Conservation (phyloP, 208 protist genomes). For the Leptomonas pyrrhocoris region DNA sequence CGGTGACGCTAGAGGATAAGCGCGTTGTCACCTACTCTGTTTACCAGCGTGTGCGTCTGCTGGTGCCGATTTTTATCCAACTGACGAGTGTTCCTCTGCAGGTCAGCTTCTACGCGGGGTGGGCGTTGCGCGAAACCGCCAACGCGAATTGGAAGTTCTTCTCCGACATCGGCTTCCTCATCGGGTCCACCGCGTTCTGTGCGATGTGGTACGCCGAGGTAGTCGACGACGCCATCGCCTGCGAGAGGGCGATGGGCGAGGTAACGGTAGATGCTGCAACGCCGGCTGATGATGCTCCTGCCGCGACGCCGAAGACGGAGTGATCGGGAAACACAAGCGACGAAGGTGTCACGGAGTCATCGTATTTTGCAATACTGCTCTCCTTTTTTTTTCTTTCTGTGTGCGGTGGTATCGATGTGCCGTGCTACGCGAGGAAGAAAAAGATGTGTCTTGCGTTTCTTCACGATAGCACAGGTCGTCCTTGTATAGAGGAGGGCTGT, state of each 20-base stretch:
- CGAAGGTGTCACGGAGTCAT: not conserved
- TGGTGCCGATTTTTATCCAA: conserved; percentile 58
- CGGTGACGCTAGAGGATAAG: conserved; percentile 26
- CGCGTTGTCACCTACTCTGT: conserved; percentile 48
- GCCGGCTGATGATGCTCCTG: not conserved
- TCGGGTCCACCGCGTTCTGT: conserved; percentile 44
- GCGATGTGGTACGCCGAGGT: conserved; percentile 50
- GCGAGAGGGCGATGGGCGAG: conserved; percentile 27
- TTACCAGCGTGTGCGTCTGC: conserved; percentile 40
- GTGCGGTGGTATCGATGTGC: too few relatives aligned
- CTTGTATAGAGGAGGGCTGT: too few relatives aligned
- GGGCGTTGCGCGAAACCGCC: conserved; percentile 59
- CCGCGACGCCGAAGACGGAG: conserved; percentile 1
- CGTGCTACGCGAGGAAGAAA: too few relatives aligned
- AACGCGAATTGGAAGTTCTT: conserved; percentile 89
- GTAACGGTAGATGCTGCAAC: not conserved
- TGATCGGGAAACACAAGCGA: not conserved
- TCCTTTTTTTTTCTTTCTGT: not conserved
- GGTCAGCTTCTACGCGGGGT: conserved; percentile 71
- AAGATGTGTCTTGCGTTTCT: too few relatives aligned
- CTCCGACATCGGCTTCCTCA: conserved; percentile 50
- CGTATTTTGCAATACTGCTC: not conserved
- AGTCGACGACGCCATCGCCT: conserved; percentile 40
- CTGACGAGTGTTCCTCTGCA: conserved; percentile 53
- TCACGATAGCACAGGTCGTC: too few relatives aligned